Evolutionary conservation across 2,329 filamentous ascomycete species (phyloP).

Genomic region (Diaporthe velutina): DNA sequence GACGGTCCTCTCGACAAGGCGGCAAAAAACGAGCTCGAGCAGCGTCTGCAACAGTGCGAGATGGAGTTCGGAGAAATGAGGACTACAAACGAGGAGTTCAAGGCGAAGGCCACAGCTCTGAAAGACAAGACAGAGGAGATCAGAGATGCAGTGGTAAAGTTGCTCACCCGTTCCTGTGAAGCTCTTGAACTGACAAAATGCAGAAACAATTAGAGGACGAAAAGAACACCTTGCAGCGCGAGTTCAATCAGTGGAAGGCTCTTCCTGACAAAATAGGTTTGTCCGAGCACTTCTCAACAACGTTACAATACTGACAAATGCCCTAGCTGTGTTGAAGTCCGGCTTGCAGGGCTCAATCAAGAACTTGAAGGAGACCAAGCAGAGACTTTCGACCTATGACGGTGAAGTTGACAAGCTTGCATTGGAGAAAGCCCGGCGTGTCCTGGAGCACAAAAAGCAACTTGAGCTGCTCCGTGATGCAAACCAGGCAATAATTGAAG

Average conservation of each 20-base stretch:
- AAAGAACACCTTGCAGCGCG: slow-evolving; percentile 77
- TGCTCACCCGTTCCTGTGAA: background rate
- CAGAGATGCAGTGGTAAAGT: slow-evolving; percentile 55
- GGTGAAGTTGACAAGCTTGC: slow-evolving; percentile 67
- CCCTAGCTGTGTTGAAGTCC: slow-evolving; percentile 51
- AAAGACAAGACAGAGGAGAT: slow-evolving; percentile 54
- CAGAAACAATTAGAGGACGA: slow-evolving; percentile 67
- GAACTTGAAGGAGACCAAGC: slow-evolving; percentile 53
- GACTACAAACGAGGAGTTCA: slow-evolving; percentile 50
- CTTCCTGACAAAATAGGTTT: slow-evolving; percentile 79
- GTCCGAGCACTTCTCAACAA: background rate
- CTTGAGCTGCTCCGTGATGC: slow-evolving; percentile 73
- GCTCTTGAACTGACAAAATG: slow-evolving; percentile 38
- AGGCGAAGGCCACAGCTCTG: slow-evolving; percentile 54
- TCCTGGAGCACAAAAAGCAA: slow-evolving; percentile 66
- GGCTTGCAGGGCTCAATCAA: slow-evolving; percentile 51
- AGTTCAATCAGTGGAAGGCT: slow-evolving; percentile 72
- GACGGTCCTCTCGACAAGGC: slow-evolving; percentile 79
- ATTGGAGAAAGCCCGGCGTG: slow-evolving; percentile 67
- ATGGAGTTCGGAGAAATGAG: slow-evolving; percentile 52
- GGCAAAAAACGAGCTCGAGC: slow-evolving; percentile 72
- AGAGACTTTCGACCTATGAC: slow-evolving; percentile 63
- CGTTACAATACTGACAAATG: slow-evolving; percentile 26
- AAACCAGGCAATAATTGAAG: slow-evolving; percentile 76
- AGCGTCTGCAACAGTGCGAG: slow-evolving; percentile 60